Evolutionary conservation across 2,329 filamentous ascomycete species (phyloP), one percentile per base, ranked within the genome.

Genomic region (Lachnellula suecica): DNA sequence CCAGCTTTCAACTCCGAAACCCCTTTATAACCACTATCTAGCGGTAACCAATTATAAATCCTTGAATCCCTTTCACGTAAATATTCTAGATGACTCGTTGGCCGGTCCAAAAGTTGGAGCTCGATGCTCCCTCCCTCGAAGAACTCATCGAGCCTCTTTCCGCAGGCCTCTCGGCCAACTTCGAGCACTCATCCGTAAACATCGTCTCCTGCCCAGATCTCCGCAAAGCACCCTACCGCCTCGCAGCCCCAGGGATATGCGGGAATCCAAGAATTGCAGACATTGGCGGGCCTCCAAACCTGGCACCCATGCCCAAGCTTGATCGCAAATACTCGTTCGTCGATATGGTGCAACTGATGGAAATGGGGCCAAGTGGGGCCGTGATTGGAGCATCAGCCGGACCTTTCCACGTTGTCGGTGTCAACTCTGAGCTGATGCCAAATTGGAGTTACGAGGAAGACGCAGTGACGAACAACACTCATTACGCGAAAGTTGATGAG

Each of bases 381-480:
- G 47, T 76, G 1, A 56, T 76, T 19, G 73, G 74, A 2, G 74
- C 74, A 2, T 70, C 71, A 0, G 74, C 74, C 2, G 74, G 72
- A 0, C 72, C 73, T 0, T 74, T 73, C 50, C 68, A 73, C 29
- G 60, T 71, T 24, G 23, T 73, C 4, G 73, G 73, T 0, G 62
- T 63, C n/a, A 77, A 77, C 53, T 66, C 66, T 9, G 73, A 77
- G 53, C 66, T 76, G 19, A 68, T 68, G 44, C 68, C 72, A 0
- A 74, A 73, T 51, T 41, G 74, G 2, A 60, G 64, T 29, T 73
- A 67, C 60, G 49, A 59, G 5, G 63, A 58, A 3, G 59, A 60
- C 1, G 51, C 59, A 3, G 35, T 63, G 6, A 27, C 41, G 4
- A 72, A 72, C 47, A 46, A 56, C 19, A 69, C 66, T 0, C 60